Conservation (phyloP, 2,329 filamentous ascomycete genomes). For the Tolypocladium ovalisporum region DNA sequence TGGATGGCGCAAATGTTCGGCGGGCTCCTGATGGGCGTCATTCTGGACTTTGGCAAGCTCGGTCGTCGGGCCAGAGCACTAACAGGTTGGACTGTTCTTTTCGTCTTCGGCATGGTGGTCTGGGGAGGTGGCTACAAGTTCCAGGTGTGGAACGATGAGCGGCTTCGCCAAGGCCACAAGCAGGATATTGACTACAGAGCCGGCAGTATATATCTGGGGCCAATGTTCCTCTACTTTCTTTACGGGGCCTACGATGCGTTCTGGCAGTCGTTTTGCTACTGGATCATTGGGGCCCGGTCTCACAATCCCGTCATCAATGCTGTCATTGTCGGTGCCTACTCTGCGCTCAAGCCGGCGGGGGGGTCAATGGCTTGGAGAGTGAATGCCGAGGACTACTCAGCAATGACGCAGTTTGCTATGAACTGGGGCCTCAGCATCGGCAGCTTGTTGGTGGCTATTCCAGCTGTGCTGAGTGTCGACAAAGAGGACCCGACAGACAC, state of each 20-base stretch:
- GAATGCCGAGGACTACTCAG: slow-evolving; percentile 21
- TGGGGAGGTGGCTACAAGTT: slow-evolving; percentile 54
- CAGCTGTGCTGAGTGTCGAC: slow-evolving; percentile 26
- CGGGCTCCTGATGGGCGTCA: slow-evolving; percentile 32
- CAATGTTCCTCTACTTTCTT: slow-evolving; percentile 61
- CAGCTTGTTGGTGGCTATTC: slow-evolving; percentile 27
- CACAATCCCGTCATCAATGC: slow-evolving; percentile 29
- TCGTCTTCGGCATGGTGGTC: slow-evolving; percentile 38
- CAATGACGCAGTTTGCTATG: slow-evolving; percentile 32
- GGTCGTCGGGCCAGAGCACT: slow-evolving; percentile 33
- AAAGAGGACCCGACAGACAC: neutral
- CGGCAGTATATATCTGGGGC: slow-evolving; percentile 41
- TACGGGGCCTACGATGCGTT: slow-evolving; percentile 59
- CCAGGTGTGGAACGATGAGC: slow-evolving; percentile 42
- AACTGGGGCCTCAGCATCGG: slow-evolving; percentile 34
- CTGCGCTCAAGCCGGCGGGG: slow-evolving; percentile 30
- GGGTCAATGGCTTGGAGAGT: slow-evolving; percentile 35
- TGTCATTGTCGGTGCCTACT: slow-evolving; percentile 34
- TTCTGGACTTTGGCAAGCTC: slow-evolving; percentile 30
- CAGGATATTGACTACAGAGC: slow-evolving; percentile 36
- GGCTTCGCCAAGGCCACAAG: slow-evolving; percentile 25
- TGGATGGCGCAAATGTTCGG: slow-evolving; percentile 45
- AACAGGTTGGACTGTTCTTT: slow-evolving; percentile 32
- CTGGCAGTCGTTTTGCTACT: slow-evolving; percentile 58
- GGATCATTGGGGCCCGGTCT: slow-evolving; percentile 36